Conservation (phyloP, 768 basidiomycete genomes). For the Boletus tylopilopsis region DNA sequence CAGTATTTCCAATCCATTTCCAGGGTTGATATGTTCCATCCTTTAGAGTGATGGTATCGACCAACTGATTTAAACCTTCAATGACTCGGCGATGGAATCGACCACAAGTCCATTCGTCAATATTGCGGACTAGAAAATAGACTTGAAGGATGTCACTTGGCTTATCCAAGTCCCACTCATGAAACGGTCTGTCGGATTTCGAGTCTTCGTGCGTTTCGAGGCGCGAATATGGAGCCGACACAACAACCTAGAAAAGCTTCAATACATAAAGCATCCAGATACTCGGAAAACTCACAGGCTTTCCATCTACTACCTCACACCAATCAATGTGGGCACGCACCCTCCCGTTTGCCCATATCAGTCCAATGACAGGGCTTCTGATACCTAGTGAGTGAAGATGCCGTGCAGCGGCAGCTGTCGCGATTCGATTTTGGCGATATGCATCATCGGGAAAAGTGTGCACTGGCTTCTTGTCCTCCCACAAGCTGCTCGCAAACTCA, state of each 20-base stretch:
- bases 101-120: conserved; percentile 49
- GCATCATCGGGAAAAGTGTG: conserved; percentile 49
- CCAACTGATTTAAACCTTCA: conserved; percentile 36
- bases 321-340: conserved; percentile 57
- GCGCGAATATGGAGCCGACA: conserved; percentile 46
- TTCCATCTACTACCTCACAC: conserved; percentile 36
- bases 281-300: conserved; percentile 30
- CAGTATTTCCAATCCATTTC: conserved; percentile 42
- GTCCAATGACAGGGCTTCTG: conserved; percentile 45
- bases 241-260: conserved; percentile 35
- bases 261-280: neutral
- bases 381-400: conserved; percentile 49
- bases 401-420: conserved; percentile 46
- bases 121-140: conserved; percentile 49
- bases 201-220: conserved; percentile 13
- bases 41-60: conserved; percentile 32
- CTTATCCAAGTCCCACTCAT: conserved; percentile 47
- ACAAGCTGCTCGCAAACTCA: conserved; percentile 52
- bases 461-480: conserved; percentile 59
- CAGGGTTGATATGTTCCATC: conserved; percentile 41
- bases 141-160: conserved; percentile 46
- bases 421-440: conserved; percentile 56
- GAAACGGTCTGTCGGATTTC: conserved; percentile 30
- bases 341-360: conserved; percentile 50
- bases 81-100: conserved; percentile 40